phyloP scores from a whole-genome alignment of 805 yeast species.

The Metschnikowia arizonensis region DNA sequence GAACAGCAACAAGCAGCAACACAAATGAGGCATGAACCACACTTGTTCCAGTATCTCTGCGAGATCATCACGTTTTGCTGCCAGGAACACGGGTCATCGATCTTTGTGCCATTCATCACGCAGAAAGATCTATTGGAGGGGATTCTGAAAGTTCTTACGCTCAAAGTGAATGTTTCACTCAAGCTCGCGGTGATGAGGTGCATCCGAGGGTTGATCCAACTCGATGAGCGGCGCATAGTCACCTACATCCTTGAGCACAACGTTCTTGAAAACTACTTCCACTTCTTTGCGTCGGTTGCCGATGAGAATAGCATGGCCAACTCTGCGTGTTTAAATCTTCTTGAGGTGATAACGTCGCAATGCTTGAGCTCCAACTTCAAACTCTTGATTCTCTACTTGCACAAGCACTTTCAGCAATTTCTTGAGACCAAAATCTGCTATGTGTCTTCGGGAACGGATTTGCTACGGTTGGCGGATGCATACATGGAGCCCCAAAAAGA shows the following conservation, averaged over 20 bases:
- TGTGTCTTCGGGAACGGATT: constrained; percentile 25
- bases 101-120: constrained; percentile 60
- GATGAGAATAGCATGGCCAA: constrained; percentile 59
- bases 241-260: constrained; percentile 54
- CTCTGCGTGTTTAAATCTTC: constrained; percentile 70
- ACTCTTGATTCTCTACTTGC: constrained; percentile 28
- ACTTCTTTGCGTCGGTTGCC: constrained; percentile 45
- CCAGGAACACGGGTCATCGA: constrained; percentile 53
- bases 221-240: constrained; percentile 61
- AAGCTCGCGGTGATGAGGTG: constrained; percentile 68
- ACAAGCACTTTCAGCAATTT: constrained; percentile 27
- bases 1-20: constrained; percentile 5
- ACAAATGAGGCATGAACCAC: constrained; percentile 30
- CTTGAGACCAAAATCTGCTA: constrained; percentile 23
- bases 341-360: constrained; percentile 40
- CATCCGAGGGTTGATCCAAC: constrained; percentile 54
- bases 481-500: constrained; percentile 10
- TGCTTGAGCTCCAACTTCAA: constrained; percentile 26
- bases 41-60: constrained; percentile 55
- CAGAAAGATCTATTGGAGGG: constrained; percentile 57
- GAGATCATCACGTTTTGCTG: constrained; percentile 69
- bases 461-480: constrained; percentile 8
- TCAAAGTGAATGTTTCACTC: constrained; percentile 45
- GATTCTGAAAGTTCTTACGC: constrained; percentile 45
- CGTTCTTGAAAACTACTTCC: constrained; percentile 47